phyloP scores from a whole-genome alignment of 192 early-diverging fungal genomes.

The Lunasporangiospora selenospora region DNA sequence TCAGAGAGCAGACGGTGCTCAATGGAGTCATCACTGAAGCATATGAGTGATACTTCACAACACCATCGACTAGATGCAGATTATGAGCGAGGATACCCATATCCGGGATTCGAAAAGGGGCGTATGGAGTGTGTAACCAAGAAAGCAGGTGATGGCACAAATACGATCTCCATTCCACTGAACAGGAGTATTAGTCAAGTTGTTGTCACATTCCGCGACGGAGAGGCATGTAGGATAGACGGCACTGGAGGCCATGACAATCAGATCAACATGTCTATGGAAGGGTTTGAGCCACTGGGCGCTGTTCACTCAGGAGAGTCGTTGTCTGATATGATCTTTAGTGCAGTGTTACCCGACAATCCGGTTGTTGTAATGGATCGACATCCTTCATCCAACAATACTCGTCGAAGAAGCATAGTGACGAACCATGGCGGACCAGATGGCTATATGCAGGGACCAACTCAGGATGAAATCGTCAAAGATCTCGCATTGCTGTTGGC shows the following conservation, averaged over 20 bases:
- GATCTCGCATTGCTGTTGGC: too few species aligned
- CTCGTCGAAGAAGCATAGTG: too few species aligned
- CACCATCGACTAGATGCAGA: not conserved
- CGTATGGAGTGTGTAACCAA: too few species aligned
- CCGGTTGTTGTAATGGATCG: too few species aligned
- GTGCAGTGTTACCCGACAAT: not conserved
- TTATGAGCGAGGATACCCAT: not conserved
- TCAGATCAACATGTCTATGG: not conserved
- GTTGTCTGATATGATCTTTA: slow-evolving; percentile 38
- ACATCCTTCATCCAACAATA: too few species aligned
- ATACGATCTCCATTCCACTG: slow-evolving; percentile 5
- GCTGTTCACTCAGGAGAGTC: slow-evolving; percentile 24
- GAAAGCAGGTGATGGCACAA: slow-evolving; percentile 5
- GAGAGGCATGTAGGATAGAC: too few species aligned
- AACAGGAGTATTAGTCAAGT: slow-evolving; percentile 27
- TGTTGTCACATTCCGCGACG: slow-evolving; percentile 29
- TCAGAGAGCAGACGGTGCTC: too few species aligned
- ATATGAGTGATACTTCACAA: too few species aligned
- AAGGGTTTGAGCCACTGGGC: slow-evolving; percentile 1
- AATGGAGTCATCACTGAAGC: not conserved
- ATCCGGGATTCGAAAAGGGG: slow-evolving; percentile 1
- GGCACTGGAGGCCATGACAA: too few species aligned
- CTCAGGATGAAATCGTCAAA: too few species aligned
- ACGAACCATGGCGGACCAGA: too few species aligned
- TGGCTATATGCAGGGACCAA: too few species aligned